These are phyloP conservation scores for Trypanosoma scelopori DNA, from an alignment of 208 protist species.

Conservation along the genomic window DNA sequence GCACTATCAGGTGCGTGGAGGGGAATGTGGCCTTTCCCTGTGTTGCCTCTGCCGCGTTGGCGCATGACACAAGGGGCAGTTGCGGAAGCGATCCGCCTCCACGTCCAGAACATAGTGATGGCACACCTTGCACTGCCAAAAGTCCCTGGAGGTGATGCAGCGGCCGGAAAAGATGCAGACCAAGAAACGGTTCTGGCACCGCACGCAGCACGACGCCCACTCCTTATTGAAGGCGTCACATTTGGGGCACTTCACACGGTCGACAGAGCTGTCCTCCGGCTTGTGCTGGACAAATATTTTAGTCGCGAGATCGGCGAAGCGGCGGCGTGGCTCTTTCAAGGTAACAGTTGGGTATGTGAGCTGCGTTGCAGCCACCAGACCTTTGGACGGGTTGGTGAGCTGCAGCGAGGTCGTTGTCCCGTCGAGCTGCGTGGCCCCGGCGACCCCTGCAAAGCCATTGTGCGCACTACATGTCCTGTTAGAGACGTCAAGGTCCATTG, in stretches of 20 bases:
- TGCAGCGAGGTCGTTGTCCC: conserved; percentile 70
- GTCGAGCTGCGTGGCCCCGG: conserved; percentile 44
- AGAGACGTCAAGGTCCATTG: conserved; percentile 80
- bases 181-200: conserved; percentile 82
- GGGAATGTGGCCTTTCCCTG: conserved; percentile 12
- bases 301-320: conserved; percentile 90
- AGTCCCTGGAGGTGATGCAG: conserved; percentile 64
- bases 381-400: conserved; percentile 76
- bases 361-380: conserved; percentile 32
- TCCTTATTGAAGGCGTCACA: conserved; percentile 91
- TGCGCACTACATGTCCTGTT: conserved; percentile 41
- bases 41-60: conserved; percentile 54
- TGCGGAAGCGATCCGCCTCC: conserved; percentile 64
- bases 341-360: conserved; percentile 81
- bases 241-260: conserved; percentile 70
- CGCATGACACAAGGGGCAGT: conserved; percentile 93
- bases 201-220: conserved; percentile 79
- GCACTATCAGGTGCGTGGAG: not conserved
- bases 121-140: conserved; percentile 83
- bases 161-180: conserved; percentile 89
- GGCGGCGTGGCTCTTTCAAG: conserved; percentile 57
- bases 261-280: conserved; percentile 80
- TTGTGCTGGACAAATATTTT: conserved; percentile 90
- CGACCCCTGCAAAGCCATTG: conserved; percentile 16
- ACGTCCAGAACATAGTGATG: conserved; percentile 81